Conservation (phyloP, 2,329 filamentous ascomycete species). For the Chaetomiaceae sp. region DNA sequence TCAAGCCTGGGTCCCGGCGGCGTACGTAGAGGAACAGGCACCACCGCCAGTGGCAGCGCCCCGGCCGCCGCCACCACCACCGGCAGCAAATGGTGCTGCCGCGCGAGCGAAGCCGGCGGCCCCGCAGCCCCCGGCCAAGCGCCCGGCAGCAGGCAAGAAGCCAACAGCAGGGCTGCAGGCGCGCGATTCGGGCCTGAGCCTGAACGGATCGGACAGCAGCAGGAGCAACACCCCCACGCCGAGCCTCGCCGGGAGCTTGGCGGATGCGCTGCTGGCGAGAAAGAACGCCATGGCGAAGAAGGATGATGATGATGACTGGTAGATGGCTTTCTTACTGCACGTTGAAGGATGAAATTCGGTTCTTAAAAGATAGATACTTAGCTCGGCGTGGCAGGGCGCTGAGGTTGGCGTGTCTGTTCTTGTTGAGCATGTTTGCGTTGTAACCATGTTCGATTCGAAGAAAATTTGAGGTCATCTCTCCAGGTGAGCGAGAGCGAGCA, state of each 20-base stretch:
- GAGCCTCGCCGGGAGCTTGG: constrained; percentile 67
- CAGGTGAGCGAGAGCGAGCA: not conserved
- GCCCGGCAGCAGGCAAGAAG: constrained; percentile 69
- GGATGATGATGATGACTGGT: constrained; percentile 70
- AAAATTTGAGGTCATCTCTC: too few species aligned
- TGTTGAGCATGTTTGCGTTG: too few species aligned
- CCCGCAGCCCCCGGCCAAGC: constrained; percentile 63
- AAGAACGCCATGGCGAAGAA: constrained; percentile 72
- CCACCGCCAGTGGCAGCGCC: constrained; percentile 55
- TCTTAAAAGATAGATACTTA: not conserved
- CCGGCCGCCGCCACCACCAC: constrained; percentile 62
- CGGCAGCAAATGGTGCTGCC: constrained; percentile 69
- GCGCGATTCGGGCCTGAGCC: constrained; percentile 65
- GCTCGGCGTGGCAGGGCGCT: too few species aligned
- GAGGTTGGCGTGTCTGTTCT: too few species aligned
- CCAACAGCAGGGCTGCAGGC: constrained; percentile 62
- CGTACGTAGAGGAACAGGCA: constrained; percentile 83
- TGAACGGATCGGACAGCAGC: constrained; percentile 56
- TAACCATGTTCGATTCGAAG: too few species aligned
- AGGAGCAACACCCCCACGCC: constrained; percentile 67
- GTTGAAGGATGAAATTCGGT: not conserved
- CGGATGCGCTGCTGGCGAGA: constrained; percentile 71
- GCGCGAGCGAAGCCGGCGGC: constrained; percentile 68
- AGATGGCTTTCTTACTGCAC: constrained; percentile 17
- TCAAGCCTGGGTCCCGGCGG: constrained; percentile 92